A percentile compares a stretch with the other conserved stretches of the same genome.
These are phyloP conservation scores for Gymnopus androsaceus DNA, from an alignment of 1,284 basidiomycete species.

Conservation along the genomic window DNA sequence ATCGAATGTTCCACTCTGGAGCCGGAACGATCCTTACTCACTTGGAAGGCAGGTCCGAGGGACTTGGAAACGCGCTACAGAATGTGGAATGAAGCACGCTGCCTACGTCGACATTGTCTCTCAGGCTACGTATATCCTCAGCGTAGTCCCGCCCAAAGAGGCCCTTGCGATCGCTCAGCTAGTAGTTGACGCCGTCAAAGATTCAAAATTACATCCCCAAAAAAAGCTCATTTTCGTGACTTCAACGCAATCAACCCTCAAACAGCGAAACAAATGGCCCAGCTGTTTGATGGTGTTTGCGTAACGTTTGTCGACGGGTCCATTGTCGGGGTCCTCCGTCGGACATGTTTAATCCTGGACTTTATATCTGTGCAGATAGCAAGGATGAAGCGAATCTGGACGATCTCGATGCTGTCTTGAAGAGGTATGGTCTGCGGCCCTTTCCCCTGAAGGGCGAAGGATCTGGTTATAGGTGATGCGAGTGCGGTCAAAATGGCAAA, in stretches of 20 bases:
- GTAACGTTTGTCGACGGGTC: conserved; percentile 48
- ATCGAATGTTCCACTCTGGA: conserved; percentile 39
- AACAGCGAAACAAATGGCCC: conserved; percentile 42
- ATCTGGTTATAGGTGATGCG: conserved; percentile 46
- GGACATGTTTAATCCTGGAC: conserved; percentile 43
- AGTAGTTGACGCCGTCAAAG: conserved; percentile 17
- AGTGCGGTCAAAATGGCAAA: conserved; percentile 57
- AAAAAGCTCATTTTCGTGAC: conserved; percentile 39
- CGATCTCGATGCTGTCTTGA: conserved; percentile 35
- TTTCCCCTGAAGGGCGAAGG: conserved; percentile 42
- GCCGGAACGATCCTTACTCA: conserved; percentile 46
- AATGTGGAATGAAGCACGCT: conserved; percentile 46
- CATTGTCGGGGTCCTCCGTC: conserved; percentile 50
- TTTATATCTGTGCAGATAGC: conserved; percentile 44
- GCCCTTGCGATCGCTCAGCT: conserved; percentile 42
- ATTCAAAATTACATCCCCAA: not conserved
- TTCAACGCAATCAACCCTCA: conserved; percentile 51
- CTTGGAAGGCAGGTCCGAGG: conserved; percentile 44
- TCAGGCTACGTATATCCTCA: conserved; percentile 43
- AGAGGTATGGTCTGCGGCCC: conserved; percentile 41
- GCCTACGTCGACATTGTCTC: conserved; percentile 39
- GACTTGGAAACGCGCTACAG: conserved; percentile 40
- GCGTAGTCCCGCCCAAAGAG: conserved; percentile 50
- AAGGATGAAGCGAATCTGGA: conserved; percentile 36
- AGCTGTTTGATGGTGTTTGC: conserved; percentile 37